phyloP scores from a whole-genome alignment of 176 grass and related monocot species.

The Bromus sterilis region DNA sequence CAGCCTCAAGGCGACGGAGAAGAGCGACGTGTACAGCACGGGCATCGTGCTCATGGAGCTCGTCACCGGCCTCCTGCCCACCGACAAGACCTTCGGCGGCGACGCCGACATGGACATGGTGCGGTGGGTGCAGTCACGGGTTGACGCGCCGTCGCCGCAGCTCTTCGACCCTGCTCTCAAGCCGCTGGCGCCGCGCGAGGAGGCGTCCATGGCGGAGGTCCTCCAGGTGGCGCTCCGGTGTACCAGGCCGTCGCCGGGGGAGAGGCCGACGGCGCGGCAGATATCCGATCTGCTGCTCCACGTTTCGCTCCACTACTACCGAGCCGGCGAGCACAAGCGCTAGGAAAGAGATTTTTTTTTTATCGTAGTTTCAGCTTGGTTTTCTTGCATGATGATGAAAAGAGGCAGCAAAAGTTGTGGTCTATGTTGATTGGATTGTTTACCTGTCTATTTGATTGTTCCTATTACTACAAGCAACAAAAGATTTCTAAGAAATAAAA shows the following conservation, averaged over 20 bases:
- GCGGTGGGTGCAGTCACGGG: constrained; percentile 68
- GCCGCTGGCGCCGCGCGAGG: constrained; percentile 52
- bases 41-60: constrained; percentile 97
- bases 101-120: constrained; percentile 87
- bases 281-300: constrained; percentile 77
- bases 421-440: constrained; percentile 14
- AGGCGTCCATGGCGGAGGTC: constrained; percentile 55
- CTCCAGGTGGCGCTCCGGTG: constrained; percentile 74
- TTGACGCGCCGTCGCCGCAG: constrained; percentile 23
- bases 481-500: not conserved
- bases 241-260: constrained; percentile 45
- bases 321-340: constrained; percentile 33
- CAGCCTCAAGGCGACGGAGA: constrained; percentile 77
- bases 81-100: constrained; percentile 65
- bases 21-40: constrained; percentile 88
- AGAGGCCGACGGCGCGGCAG: constrained; percentile 72
- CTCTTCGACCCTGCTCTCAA: constrained; percentile 54
- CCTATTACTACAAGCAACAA: not conserved
- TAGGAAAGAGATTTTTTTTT: not conserved
- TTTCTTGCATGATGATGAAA: not conserved
- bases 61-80: constrained; percentile 64
- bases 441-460: not conserved
- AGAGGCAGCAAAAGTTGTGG: not conserved
- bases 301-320: constrained; percentile 53
- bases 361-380: not conserved